Evolutionary conservation across 768 basidiomycete species (phyloP).

Genomic region (Tremella fuciformis): DNA sequence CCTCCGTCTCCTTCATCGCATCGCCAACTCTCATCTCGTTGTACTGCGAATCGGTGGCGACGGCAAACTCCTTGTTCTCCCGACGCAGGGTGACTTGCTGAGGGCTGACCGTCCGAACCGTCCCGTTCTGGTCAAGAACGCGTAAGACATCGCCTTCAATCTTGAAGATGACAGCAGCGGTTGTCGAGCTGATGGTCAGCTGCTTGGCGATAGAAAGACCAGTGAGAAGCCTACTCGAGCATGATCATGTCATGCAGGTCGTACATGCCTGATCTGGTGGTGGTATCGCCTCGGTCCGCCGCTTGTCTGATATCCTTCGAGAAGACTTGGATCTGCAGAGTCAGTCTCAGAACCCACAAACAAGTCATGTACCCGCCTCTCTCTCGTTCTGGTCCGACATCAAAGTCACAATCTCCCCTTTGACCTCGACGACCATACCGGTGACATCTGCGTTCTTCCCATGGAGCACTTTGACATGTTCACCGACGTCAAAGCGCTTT

Average conservation of each 20-base stretch:
- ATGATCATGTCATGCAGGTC: constrained; percentile 95
- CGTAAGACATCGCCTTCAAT: constrained; percentile 95
- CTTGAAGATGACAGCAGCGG: constrained; percentile 95
- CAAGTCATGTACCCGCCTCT: constrained; percentile 61
- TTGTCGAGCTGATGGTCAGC: constrained; percentile 64
- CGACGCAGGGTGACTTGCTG: constrained; percentile 91
- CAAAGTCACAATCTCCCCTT: constrained; percentile 83
- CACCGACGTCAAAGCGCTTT: constrained; percentile 93
- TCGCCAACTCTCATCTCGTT: constrained; percentile 83
- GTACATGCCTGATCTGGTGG: constrained; percentile 82
- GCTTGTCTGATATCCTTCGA: constrained; percentile 95
- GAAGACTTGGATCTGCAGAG: constrained; percentile 81
- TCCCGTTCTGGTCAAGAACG: constrained; percentile 89
- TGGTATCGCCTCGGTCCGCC: constrained; percentile 82
- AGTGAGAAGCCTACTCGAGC: constrained; percentile 64
- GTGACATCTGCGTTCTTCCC: constrained; percentile 94
- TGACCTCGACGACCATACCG: constrained; percentile 86
- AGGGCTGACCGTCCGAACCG: constrained; percentile 81
- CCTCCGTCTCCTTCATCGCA: constrained; percentile 86
- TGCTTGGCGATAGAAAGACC: background rate
- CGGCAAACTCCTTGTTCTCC: constrained; percentile 69
- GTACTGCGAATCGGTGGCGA: constrained; percentile 84
- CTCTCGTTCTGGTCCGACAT: constrained; percentile 96
- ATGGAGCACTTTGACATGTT: constrained; percentile 97
- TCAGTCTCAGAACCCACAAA: constrained; percentile 14